Percentiles rank a stretch among this genome's conserved stretches.
phyloP scores from a whole-genome alignment of 495 filamentous ascomycete genomes.

The Delitschia confertaspora region DNA sequence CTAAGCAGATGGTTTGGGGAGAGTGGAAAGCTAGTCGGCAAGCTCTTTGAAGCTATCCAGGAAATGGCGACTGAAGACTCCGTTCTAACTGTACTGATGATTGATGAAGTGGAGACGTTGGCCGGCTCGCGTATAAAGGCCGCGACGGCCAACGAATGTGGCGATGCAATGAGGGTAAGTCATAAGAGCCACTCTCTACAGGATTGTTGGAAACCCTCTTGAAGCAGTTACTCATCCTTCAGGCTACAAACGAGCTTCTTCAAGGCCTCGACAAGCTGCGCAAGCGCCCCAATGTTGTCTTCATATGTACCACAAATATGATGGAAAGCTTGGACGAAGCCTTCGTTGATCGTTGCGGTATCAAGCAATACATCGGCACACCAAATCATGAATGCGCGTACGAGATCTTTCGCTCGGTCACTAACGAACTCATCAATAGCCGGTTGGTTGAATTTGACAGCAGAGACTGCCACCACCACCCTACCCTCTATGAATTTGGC shows the following conservation, averaged over 20 bases:
- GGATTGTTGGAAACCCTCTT: background rate
- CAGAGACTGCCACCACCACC: background rate
- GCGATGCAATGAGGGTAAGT: conserved; percentile 41
- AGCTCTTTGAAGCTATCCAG: conserved; percentile 43
- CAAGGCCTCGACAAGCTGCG: conserved; percentile 32
- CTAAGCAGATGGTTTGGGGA: conserved; percentile 49
- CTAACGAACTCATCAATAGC: conserved; percentile 42
- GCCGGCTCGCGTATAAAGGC: conserved; percentile 40
- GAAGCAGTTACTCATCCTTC: conserved; percentile 7
- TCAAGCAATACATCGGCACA: conserved; percentile 42
- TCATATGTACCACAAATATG: conserved; percentile 48
- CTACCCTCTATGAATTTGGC: background rate
- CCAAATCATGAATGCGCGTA: conserved; percentile 36
- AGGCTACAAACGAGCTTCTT: conserved; percentile 41
- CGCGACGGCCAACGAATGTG: conserved; percentile 40
- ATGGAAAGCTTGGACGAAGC: conserved; percentile 40
- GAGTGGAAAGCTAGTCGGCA: conserved; percentile 46
- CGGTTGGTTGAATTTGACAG: conserved; percentile 24
- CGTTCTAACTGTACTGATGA: conserved; percentile 43
- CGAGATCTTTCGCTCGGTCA: conserved; percentile 43
- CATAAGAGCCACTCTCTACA: background rate
- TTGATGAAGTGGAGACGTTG: conserved; percentile 51
- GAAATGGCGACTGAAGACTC: conserved; percentile 39
- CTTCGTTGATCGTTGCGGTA: conserved; percentile 49
- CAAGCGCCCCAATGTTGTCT: conserved; percentile 38